Evolutionary conservation across 352 stramenopile species (phyloP), one percentile per base, ranked within the genome.

Genomic region (Phytophthora gonapodyides): DNA sequence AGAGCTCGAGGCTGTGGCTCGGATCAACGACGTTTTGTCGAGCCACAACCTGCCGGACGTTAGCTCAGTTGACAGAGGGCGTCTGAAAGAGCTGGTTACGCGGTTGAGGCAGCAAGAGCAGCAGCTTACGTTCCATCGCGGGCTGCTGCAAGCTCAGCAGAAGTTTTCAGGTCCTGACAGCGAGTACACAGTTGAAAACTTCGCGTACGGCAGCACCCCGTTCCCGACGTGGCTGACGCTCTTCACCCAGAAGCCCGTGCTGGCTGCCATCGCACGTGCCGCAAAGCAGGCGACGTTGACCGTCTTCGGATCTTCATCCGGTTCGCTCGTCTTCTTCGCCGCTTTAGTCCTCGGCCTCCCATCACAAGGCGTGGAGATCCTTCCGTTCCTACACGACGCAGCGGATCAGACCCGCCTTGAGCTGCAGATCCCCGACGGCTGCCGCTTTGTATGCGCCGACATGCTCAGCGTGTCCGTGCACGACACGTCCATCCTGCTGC

Each of bases 241-340:
- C 1, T 71, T 76, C 37, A 66, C 48, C 0, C 44, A 67, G 35
- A 6, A 48, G 13, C 13, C 51, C 13, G 24, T 87, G 1, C 16
- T 44, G 11, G 15, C 60, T 1, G 57, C 37, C 2, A 60, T 75
- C 50, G 38, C 38, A 40, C 7, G 42, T 24, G 35, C 1, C 13
- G 9, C 42, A 19, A 34, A 38, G 5, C 27, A 61, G 10, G 35
- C 38, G 7, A 53, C 31, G 7, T 47, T 72, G 33, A 82, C 65
- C 1, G 71, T 89, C 4, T 82, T 87, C 6, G 78, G 78, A 2
- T 87, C 80, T 1, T 89, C 80, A 2, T 78, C 71, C 1, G 80
- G 80, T 0, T 84, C 75, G 2, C 65, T 89, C 5, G 78, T 82
- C 13, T 70, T 86, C 47, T 89, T 80, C 54, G 68, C 73, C 9